Evolutionary conservation across 257 asterid genomes (phyloP), one percentile per base, ranked within the genome.

Genomic region (Galeopsis tetrahit): DNA sequence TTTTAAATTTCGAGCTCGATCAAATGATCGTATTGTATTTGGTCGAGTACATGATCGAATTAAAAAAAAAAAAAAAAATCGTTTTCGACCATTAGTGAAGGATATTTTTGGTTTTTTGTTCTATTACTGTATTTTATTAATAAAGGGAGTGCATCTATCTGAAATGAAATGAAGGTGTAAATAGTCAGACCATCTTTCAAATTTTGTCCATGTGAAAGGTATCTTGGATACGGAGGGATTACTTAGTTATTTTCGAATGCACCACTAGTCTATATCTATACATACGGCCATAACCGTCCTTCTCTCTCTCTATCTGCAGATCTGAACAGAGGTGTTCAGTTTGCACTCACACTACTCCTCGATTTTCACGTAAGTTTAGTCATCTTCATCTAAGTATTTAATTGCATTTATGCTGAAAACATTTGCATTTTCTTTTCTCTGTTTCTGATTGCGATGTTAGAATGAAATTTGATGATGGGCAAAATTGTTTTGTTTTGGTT

Each of bases 261-360:
- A 2, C n/a, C 71, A 7, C 9, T 46, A n/a, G n/a, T n/a, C n/a
- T n/a, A 9, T 32, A 6, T 31, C 42, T 44, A 46, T 44, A 44
- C 33, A 9, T 36, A 68, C 61, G 6, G 31, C 11, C 15, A n/a
- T 3, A 33, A 9, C 14, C 28, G 42, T 28, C 6, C 39, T 2
- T 34, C 75, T 51, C 68, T 46, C 53, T 48, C 38, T 76, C 76
- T 69, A 71, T 70, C 70, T 61, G 59, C 66, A 36, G 66, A 77
- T 66, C 78, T 59, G 62, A 78, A 62, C 70, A 53, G 72, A 4
- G 48, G 14, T 69, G 53, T 34, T 36, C 15, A 40, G 55, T 31
- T 21, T 60, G 36, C 15, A 52, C 64, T 68, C 74, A 44, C 61
- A 6, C 72, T 59, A n/a, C 48, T 68, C 68, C 71, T 72, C 7